Evolutionary conservation across 2,329 filamentous ascomycete species (phyloP).

Genomic region (Venturiaceae sp.): DNA sequence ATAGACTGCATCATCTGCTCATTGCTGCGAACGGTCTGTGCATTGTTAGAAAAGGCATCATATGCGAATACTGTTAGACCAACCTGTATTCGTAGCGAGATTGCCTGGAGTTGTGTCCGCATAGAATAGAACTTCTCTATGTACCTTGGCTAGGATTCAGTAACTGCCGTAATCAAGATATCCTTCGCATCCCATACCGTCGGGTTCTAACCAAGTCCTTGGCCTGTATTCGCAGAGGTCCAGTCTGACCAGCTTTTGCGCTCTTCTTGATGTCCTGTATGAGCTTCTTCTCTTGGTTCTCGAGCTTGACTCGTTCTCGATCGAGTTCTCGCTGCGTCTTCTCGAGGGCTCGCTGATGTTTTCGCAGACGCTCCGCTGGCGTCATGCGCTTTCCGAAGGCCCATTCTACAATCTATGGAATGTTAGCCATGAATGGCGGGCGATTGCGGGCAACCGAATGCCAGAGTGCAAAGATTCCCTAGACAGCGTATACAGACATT

Average conservation of each 20-base stretch:
- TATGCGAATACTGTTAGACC: slow-evolving; percentile 8
- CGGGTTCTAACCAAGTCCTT: slow-evolving; percentile 92
- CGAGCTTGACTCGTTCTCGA: slow-evolving; percentile 86
- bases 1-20: slow-evolving; percentile 99
- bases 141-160: slow-evolving; percentile 47
- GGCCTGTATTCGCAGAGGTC: slow-evolving; percentile 96
- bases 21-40: slow-evolving; percentile 88
- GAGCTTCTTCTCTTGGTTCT: slow-evolving; percentile 98
- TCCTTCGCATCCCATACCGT: slow-evolving; percentile 38
- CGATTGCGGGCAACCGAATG: not conserved
- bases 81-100: slow-evolving; percentile 89
- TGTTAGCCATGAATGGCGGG: not conserved
- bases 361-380: slow-evolving; percentile 80
- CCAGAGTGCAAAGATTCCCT: not conserved
- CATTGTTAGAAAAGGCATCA: slow-evolving; percentile 12
- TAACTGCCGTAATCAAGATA: not conserved
- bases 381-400: slow-evolving; percentile 99
- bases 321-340: slow-evolving; percentile 96
- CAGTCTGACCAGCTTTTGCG: slow-evolving; percentile 96
- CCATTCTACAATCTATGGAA: slow-evolving; percentile 86
- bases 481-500: not conserved
- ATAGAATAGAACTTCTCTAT: slow-evolving; percentile 98
- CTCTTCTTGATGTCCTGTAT: slow-evolving; percentile 96
- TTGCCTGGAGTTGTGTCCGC: slow-evolving; percentile 93
- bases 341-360: slow-evolving; percentile 93